These are phyloP conservation scores for Lepidium aucheri DNA, from an alignment of 345 rosid genomes.

Conservation along the genomic window DNA sequence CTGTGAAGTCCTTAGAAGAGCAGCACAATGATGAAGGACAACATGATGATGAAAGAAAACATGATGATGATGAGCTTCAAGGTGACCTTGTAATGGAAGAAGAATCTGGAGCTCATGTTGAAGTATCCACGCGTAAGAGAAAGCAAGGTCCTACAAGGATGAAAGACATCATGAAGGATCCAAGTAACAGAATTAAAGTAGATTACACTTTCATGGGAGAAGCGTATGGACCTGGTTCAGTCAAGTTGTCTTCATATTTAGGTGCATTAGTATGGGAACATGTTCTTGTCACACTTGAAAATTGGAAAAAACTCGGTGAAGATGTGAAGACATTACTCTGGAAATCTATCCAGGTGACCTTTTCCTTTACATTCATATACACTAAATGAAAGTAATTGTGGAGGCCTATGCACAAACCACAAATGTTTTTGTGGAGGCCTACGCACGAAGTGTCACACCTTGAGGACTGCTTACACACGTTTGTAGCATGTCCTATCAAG, in stretches of 20 bases:
- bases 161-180: background rate
- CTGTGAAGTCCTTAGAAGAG: too few relatives aligned
- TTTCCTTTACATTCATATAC: too few relatives aligned
- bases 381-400: too few relatives aligned
- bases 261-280: background rate
- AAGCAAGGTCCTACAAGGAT: background rate
- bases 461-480: too few relatives aligned
- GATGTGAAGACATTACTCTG: background rate
- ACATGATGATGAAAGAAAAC: too few relatives aligned
- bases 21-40: too few relatives aligned
- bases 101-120: background rate
- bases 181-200: background rate
- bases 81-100: background rate
- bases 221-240: background rate
- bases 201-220: background rate
- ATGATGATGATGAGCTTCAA: background rate
- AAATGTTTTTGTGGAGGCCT: too few relatives aligned
- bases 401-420: too few relatives aligned
- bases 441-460: too few relatives aligned
- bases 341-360: background rate
- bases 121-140: background rate
- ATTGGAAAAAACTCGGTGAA: background rate
- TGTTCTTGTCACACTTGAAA: background rate
- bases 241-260: background rate
- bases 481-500: too few relatives aligned